Evolutionary conservation across 2,329 filamentous ascomycete species (phyloP), one percentile per base, ranked within the genome.

Genomic region (Colletotrichum tabaci): DNA sequence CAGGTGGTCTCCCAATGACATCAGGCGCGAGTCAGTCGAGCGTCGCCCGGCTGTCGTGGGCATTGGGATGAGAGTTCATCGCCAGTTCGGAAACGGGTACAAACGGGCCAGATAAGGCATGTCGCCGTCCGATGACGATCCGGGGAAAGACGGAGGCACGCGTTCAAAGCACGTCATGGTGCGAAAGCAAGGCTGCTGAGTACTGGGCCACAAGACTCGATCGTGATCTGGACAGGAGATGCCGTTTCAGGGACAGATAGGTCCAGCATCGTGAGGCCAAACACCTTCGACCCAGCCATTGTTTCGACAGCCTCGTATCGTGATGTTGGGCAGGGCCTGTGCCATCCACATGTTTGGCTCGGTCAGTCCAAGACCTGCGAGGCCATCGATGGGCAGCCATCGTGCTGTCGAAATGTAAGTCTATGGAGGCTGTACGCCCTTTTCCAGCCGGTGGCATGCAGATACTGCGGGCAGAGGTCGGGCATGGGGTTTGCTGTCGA

Each of bases 21-120:
- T 35, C 7, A 18, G 23, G 26, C 16, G 9, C 42, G 56, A 60
- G 40, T 46, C 42, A 60, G 42, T 47, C n/a, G 23, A n/a, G 58
- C 13, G 16, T 49, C 58, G 44, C n/a, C 35, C 46, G 46, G 35
- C 46, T 50, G 15, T 47, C 47, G 21, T 42, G 21, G 5, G 15
- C 38, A 49, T 23, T 15, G 46, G 47, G 46, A 26, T 30, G 46
- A 52, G 16, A 61, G 46, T 61, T 61, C 30, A 26, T 18, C n/a
- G 21, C 21, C 15, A 26, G 30, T 42, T 21, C 6, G 35, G 60
- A 42, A 62, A 21, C 30, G 46, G 35, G 42, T 18, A 15, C 4
- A 6, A 10, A 42, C 6, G 35, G 21, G n/a, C 15, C 46, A 40
- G 21, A 40, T 42, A 46, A 9, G 60, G 21, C 42, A 62, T 42